Conservation (phyloP, 202 grass and related monocot species). For the Panicum virgatum region DNA sequence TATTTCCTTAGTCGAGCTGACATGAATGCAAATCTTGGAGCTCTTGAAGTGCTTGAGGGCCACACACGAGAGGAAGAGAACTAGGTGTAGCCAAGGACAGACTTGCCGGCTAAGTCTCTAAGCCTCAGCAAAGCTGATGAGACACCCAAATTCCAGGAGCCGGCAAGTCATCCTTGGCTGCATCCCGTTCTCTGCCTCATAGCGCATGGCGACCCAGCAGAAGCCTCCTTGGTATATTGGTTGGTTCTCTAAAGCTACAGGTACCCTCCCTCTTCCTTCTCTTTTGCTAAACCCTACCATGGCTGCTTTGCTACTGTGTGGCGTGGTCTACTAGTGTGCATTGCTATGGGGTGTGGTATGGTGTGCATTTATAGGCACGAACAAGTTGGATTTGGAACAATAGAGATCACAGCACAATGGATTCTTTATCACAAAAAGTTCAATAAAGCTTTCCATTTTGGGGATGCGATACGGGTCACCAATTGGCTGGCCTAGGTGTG, state of each 20-base stretch:
- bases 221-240: not conserved
- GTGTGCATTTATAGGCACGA: constrained; percentile 58
- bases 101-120: constrained; percentile 69
- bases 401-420: constrained; percentile 4
- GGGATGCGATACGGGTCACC: constrained; percentile 45
- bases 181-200: constrained; percentile 76
- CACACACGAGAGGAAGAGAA: constrained; percentile 82
- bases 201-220: constrained; percentile 65
- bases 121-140: constrained; percentile 28
- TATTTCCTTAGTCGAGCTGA: not conserved
- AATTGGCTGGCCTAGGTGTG: constrained; percentile 10
- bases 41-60: constrained; percentile 42
- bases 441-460: constrained; percentile 53
- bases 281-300: constrained; percentile 19
- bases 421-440: constrained; percentile 33
- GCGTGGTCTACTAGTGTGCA: constrained; percentile 32
- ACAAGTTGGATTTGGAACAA: constrained; percentile 39
- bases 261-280: constrained; percentile 6
- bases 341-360: constrained; percentile 38
- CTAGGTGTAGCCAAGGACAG: constrained; percentile 93
- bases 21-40: constrained; percentile 10
- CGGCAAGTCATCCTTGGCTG: constrained; percentile 99
- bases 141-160: constrained; percentile 12
- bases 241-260: not conserved
- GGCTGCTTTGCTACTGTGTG: constrained; percentile 33